Base-by-base conservation (phyloP, 768 basidiomycete genomes). In the Plicaturopsis crispa region DNA sequence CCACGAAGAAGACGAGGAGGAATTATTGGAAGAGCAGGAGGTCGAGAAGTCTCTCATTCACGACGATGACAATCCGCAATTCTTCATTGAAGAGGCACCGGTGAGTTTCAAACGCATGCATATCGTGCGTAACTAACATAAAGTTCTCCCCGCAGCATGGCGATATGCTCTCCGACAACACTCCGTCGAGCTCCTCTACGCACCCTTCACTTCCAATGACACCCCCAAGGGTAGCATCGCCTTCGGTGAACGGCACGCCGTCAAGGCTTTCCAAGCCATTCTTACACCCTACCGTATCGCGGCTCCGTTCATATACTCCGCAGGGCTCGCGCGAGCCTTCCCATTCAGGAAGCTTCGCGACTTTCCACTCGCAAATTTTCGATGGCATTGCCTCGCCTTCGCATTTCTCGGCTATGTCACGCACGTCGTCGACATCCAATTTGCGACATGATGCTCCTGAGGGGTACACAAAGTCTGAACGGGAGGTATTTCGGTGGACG, bases 401-500 rank as follows among this genome's bases (percentile, higher is more conserved):
- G 6, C 77, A 75, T 44, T 73, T 84, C 50, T 80, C 78, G 4
- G 76, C 80, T 2, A 66, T 88, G 20, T 91, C 86, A 11, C 73
- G 78, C 36, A 61, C 68, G 26, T 82, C 84, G 0, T 81, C 83
- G 22, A 54, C 65, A n/a, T 72, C 75, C 3, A 75, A 75, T 45
- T 52, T 72, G 19, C 61, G 60, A 31, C 51, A 53, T 24, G 43
- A 41, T 24, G 55, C 60, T 24, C 51, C 53, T 38, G 38, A 16
- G 44, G 42, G 39, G 38, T 47, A 36, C 40, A 33, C 39, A 46
- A 22, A 51, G 45, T 46, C 56, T 21, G 62, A 60, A 26, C 69
- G 72, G 7, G 76, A 84, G 22, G 78, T 81, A 11, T 85, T 92
- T 57, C 72, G 70, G 41, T 93, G 89, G 88, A 76, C 83, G 1